A percentile compares a stretch with the other conserved stretches of the same genome.
Conservation (phyloP, 371 early-diverging fungal genomes). For the Polyrhizophydium stewartii region DNA sequence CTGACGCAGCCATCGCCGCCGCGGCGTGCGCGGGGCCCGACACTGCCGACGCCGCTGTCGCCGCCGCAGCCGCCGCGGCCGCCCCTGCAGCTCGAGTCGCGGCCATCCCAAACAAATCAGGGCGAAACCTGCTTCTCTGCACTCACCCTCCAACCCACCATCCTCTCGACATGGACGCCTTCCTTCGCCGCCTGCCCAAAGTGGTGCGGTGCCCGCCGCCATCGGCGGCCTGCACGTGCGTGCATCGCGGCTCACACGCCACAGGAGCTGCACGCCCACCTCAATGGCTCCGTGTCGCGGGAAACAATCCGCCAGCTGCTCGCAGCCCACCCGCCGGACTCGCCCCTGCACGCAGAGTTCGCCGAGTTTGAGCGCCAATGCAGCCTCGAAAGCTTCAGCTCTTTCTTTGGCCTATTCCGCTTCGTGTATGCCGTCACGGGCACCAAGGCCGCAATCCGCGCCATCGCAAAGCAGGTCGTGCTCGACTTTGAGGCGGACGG, state of each 20-base stretch:
- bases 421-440: conserved; percentile 56
- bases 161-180: conserved; percentile 1
- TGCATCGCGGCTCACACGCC: no score
- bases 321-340: conserved; percentile 7
- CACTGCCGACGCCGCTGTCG: no score
- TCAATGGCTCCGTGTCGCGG: conserved; percentile 54
- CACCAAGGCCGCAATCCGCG: conserved; percentile 37
- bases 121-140: no score
- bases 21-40: no score
- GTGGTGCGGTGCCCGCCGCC: no score
- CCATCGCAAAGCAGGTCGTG: conserved; percentile 44
- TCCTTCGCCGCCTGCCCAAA: conserved; percentile 39
- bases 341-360: conserved; percentile 28
- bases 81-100: no score
- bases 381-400: conserved; percentile 25
- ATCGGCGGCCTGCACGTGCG: no score
- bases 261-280: conserved; percentile 58
- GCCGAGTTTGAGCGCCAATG: conserved; percentile 19
- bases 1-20: no score
- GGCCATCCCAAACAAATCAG: no score
- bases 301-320: conserved; percentile 41
- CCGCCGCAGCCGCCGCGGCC: no score
- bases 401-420: conserved; percentile 55
- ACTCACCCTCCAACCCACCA: no score
- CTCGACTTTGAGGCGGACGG: conserved; percentile 46